Evolutionary conservation across 2,329 filamentous ascomycete genomes (phyloP).

Genomic region (Penicillium brevicompactum): DNA sequence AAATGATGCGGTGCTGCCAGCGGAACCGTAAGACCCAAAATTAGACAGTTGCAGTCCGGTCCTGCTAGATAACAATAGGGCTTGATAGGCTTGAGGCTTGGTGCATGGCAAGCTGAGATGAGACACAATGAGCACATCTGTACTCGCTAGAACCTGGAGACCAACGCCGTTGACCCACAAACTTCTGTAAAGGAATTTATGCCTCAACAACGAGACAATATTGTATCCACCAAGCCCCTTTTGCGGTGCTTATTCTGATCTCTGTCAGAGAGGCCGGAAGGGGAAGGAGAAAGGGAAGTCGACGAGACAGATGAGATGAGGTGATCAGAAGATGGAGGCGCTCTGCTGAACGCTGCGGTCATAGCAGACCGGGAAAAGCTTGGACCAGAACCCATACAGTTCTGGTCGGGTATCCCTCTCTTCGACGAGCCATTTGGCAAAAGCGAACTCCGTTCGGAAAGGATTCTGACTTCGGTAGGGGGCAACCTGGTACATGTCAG

Average conservation of each 20-base stretch:
- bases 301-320: background rate
- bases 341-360: constrained; percentile 33
- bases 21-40: background rate
- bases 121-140: background rate
- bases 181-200: background rate
- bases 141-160: background rate
- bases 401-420: constrained; percentile 24
- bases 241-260: background rate
- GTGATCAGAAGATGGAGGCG: constrained; percentile 23
- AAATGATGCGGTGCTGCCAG: background rate
- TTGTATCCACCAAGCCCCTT: background rate
- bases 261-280: background rate
- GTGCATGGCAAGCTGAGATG: constrained; percentile 5
- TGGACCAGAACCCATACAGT: constrained; percentile 34
- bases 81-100: background rate
- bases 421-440: constrained; percentile 35
- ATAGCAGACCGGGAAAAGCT: constrained; percentile 38
- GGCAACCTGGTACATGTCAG: constrained; percentile 24
- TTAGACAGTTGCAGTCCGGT: background rate
- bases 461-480: constrained; percentile 34
- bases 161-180: background rate
- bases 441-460: constrained; percentile 30
- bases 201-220: background rate
- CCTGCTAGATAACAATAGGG: background rate
- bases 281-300: background rate